These are phyloP conservation scores for Trichomonas vaginalis DNA, from an alignment of 208 protist genomes.

Conservation along the genomic window DNA sequence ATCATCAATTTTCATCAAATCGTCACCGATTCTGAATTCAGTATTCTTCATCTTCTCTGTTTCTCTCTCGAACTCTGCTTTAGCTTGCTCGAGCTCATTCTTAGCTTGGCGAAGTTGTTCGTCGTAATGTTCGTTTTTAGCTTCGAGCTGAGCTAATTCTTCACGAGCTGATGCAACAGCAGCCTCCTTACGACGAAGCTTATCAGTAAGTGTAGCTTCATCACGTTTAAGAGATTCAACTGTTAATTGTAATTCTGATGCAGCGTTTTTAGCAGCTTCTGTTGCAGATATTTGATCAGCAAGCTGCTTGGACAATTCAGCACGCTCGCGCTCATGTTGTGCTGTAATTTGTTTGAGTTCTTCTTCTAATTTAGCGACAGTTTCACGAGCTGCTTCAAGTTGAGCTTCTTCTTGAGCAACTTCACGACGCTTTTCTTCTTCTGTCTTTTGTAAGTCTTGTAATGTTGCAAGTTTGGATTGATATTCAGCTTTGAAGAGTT, in stretches of 20 bases:
- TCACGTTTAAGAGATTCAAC: not conserved
- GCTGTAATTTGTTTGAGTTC: not conserved
- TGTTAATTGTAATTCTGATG: not conserved
- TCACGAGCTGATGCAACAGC: not conserved
- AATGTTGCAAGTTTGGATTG: not conserved
- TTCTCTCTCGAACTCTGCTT: not conserved
- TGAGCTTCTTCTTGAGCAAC: constrained; percentile 8
- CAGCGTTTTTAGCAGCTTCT: not conserved
- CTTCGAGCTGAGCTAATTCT: not conserved
- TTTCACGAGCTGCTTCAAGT: not conserved
- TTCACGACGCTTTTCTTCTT: not conserved
- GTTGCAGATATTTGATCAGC: not conserved
- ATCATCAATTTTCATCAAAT: constrained; percentile 2
- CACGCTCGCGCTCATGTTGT: not conserved
- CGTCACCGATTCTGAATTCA: not conserved
- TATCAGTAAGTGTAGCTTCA: not conserved
- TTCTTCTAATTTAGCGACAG: not conserved
- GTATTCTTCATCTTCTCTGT: not conserved
- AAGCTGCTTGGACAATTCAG: not conserved
- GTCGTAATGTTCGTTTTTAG: not conserved
- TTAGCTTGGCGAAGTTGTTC: not conserved
- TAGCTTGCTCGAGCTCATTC: not conserved
- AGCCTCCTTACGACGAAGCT: not conserved
- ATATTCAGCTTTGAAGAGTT: not conserved
- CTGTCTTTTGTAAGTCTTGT: not conserved